Base-by-base conservation (phyloP, 1,284 basidiomycete species). In the Hortiboletus rubellus region DNA sequence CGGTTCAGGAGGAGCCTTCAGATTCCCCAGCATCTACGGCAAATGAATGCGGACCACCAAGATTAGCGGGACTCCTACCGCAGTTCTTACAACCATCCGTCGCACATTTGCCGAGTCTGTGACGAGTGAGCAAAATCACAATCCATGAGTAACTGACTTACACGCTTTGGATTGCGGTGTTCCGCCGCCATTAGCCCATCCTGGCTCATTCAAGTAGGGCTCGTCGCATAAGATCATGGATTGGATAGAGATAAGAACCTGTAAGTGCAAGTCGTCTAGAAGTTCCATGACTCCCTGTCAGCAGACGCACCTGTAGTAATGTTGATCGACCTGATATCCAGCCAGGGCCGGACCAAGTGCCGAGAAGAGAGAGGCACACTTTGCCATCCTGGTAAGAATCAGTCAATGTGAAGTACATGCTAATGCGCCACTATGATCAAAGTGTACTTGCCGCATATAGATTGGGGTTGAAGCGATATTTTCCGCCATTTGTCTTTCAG, bases 211-310 rank as follows among this genome's bases (percentile, higher is more conserved):
- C 56, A 91, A 71, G 68, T 92, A 93, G 7, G 93, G 92, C 64
- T 95, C 92, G 12, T 94, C 91, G 60, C 89, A 92, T 24, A 95
- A 76, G 61, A 96, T 95, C 87, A 96, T 91, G 7, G 91, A 92
- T 75, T 96, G 94, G 45, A 96, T 94, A n/a, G 92, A 95, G 45
- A 96, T 89, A 44, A 94, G 78, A 33, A 93, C 91, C 86, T 91
- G 62, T 11, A 64, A n/a, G 45, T 11, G 48, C 12, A 49, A 49
- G 6, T 36, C n/a, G 51, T 63, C 18, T 57, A 43, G 51, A 18
- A 49, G 18, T 27, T 17, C 18, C n/a, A 17, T 11, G 34, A 40
- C 22, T 22, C 18, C 38, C n/a, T 40, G 43, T 54, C 7, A 38
- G 36, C 12, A 43, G 45, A 59, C 70, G 44, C 56, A 86, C 90